Evolutionary conservation across 2,329 filamentous ascomycete species (phyloP).

Genomic region (Aspergillus hortae): DNA sequence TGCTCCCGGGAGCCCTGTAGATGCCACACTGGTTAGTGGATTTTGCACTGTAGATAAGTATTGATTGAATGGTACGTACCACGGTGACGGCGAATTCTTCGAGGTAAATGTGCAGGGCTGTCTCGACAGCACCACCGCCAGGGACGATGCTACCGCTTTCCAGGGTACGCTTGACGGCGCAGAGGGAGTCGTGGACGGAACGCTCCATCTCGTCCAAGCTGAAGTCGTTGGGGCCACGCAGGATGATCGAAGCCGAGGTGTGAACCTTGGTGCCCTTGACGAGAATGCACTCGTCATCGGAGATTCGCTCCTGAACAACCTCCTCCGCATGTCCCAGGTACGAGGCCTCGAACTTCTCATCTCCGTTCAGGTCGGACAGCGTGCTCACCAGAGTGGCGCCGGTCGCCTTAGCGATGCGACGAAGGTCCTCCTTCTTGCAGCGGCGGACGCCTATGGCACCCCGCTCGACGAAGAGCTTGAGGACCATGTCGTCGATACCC

Average conservation of each 20-base stretch:
- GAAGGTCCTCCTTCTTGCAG: conserved; percentile 97
- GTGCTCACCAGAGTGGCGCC: conserved; percentile 91
- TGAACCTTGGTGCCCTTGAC: conserved; percentile 94
- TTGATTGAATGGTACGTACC: conserved; percentile 44
- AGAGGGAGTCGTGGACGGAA: conserved; percentile 93
- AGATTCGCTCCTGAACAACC: conserved; percentile 96
- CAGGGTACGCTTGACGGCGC: conserved; percentile 92
- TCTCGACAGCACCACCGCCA: conserved; percentile 94
- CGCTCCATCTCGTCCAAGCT: conserved; percentile 99
- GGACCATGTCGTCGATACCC: conserved; percentile 91
- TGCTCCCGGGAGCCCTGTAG: conserved; percentile 81
- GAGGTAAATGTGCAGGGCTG: conserved; percentile 97
- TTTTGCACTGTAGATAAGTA: neutral
- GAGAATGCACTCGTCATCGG: conserved; percentile 96
- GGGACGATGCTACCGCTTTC: conserved; percentile 97
- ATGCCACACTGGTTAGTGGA: conserved; percentile 2
- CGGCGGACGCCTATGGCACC: conserved; percentile 93
- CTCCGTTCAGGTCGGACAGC: conserved; percentile 92
- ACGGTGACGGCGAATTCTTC: conserved; percentile 98
- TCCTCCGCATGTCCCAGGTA: conserved; percentile 90
- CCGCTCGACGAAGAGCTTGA: conserved; percentile 92
- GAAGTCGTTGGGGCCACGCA: conserved; percentile 93
- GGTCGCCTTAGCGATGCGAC: conserved; percentile 92
- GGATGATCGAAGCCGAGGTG: conserved; percentile 91
- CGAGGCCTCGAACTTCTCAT: conserved; percentile 91